Evolutionary conservation across 345 rosid genomes (phyloP), one percentile per base, ranked within the genome.

Genomic region (Citrus medica): DNA sequence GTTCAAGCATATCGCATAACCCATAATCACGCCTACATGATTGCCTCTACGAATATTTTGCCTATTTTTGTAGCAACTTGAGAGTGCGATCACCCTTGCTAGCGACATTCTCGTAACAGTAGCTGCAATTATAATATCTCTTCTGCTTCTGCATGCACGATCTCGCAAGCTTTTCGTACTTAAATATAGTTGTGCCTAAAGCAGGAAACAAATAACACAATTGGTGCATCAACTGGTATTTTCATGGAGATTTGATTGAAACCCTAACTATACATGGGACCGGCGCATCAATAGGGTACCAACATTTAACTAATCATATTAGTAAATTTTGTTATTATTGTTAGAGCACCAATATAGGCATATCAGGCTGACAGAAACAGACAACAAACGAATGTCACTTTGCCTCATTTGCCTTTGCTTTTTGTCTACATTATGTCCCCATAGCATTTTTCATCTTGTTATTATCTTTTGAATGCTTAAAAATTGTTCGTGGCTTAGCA

Each of bases 1-100:
- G 28, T 77, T 83, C 89, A 46, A 46, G 51, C 51, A 13, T 10
- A 46, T 46, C 51, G 17, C 51, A 46, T 13, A 46, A 3, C 1
- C 71, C 24, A 38, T 69, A 64, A 79, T 84, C 86, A 83, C 76
- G 81, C 86, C 4, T 38, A 33, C 82, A 85, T 83, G 58, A 87
- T 81, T 80, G 33, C 51, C 42, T 33, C 24, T 9, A 12, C 80
- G 75, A 75, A 21, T 46, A 17, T 53, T 17, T 9, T 48, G 40
- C 24, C 10, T 5, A 46, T 46, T 46, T 2, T 46, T 13, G 3
- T 2, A 1, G 37, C 64, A 72, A 56, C 30, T 58, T 58, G 67
- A 17, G 38, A 14, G 35, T 33, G 67, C n/a, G 32, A 37, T 67
- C 51, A 21, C 70, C 70, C 38, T 67, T 67, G 28, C 46, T 33